Evolutionary conservation across 2,329 filamentous ascomycete species (phyloP).

Genomic region (Ascosphaera apis): DNA sequence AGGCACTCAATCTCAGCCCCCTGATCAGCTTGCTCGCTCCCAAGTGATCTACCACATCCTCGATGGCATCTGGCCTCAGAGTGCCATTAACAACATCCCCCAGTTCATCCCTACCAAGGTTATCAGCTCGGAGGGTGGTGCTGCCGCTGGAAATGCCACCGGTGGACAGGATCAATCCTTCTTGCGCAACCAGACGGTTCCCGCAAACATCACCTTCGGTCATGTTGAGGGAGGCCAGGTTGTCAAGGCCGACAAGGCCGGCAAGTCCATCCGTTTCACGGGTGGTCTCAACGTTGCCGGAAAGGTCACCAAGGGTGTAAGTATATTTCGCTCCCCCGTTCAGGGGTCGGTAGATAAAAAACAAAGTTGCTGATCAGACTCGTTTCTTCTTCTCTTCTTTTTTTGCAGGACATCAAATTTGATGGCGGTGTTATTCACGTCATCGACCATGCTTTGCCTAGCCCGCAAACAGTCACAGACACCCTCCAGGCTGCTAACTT

Average conservation of each 20-base stretch:
- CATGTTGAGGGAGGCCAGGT: slow-evolving; percentile 38
- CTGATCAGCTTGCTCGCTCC: slow-evolving; percentile 4
- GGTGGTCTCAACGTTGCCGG: slow-evolving; percentile 29
- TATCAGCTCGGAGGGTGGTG: background rate
- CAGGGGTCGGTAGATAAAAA: no score
- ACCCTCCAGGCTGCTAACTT: slow-evolving; percentile 22
- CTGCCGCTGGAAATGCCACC: background rate
- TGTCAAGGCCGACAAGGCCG: slow-evolving; percentile 22
- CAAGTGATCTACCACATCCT: slow-evolving; percentile 34
- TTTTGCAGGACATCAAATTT: slow-evolving; percentile 26
- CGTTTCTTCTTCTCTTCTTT: background rate
- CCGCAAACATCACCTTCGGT: slow-evolving; percentile 29
- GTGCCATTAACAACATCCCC: slow-evolving; percentile 14
- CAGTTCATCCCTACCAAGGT: slow-evolving; percentile 17
- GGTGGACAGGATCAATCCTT: background rate
- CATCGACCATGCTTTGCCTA: slow-evolving; percentile 24
- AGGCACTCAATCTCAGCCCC: slow-evolving; percentile 12
- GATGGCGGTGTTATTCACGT: slow-evolving; percentile 33
- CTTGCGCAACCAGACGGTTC: slow-evolving; percentile 14
- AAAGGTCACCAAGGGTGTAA: slow-evolving; percentile 26
- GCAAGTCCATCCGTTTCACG: slow-evolving; percentile 23
- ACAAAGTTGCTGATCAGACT: background rate
- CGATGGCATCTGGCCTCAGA: slow-evolving; percentile 24
- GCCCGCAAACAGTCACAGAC: slow-evolving; percentile 22
- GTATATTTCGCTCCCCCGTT: slow-evolving; percentile 7